phyloP scores from a whole-genome alignment of 2,329 filamentous ascomycete genomes.

The Drechslerella dactyloides region DNA sequence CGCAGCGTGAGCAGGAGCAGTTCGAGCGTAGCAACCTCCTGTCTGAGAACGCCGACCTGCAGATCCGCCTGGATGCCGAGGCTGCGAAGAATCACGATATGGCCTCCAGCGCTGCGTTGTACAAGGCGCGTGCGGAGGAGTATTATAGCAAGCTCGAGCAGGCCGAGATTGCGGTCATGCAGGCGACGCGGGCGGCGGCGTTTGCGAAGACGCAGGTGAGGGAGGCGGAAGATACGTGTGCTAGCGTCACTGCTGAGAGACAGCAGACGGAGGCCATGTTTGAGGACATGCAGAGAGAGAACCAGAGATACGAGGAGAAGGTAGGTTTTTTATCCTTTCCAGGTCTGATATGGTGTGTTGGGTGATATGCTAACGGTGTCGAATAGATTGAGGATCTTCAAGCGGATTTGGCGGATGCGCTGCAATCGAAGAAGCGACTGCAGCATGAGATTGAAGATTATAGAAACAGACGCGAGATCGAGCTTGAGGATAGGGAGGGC shows the following conservation, averaged over 20 bases:
- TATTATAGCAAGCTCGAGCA: conserved; percentile 98
- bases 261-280: conserved; percentile 86
- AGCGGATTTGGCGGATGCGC: conserved; percentile 81
- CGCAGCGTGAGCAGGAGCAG: conserved; percentile 82
- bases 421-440: conserved; percentile 89
- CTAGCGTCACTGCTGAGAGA: conserved; percentile 86
- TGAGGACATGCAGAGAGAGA: conserved; percentile 87
- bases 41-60: conserved; percentile 89
- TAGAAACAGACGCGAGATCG: conserved; percentile 89
- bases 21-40: conserved; percentile 86
- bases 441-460: conserved; percentile 99
- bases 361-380: background rate
- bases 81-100: conserved; percentile 83
- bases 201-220: conserved; percentile 88
- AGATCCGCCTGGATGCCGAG: conserved; percentile 90
- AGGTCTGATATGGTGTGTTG: background rate
- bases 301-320: conserved; percentile 86
- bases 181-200: conserved; percentile 87
- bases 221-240: conserved; percentile 90
- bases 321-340: conserved; percentile 30
- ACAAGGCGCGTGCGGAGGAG: conserved; percentile 90
- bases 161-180: conserved; percentile 92
- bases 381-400: conserved; percentile 78
- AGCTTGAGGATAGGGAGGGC: conserved; percentile 94
- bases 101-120: conserved; percentile 80